Conservation (phyloP, 2,329 filamentous ascomycete species). For the Exophiala dermatitidis region DNA sequence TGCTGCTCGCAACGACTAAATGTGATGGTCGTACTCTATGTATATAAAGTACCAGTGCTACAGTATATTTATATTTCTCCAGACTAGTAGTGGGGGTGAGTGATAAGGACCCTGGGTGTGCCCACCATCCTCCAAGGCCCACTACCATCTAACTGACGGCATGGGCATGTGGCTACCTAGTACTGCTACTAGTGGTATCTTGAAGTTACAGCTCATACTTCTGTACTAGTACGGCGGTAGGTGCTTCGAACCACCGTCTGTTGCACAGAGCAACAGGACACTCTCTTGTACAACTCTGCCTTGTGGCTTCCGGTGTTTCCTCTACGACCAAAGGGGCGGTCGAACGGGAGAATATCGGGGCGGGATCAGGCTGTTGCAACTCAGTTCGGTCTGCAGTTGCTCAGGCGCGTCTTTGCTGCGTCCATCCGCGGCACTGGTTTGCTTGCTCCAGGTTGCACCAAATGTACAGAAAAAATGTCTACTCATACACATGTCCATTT, state of each 20-base stretch:
- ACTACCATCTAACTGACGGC: too few species aligned
- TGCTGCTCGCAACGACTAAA: too few species aligned
- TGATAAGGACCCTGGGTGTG: too few species aligned
- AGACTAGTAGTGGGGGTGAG: too few species aligned
- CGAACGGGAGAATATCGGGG: neutral
- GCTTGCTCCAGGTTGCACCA: neutral
- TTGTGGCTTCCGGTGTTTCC: neutral
- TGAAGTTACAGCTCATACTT: neutral
- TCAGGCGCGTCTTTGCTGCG: neutral
- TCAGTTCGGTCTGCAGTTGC: too few species aligned
- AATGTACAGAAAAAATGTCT: neutral
- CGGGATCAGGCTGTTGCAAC: neutral
- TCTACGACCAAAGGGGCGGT: neutral
- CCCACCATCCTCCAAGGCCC: too few species aligned
- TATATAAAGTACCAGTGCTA: too few species aligned
- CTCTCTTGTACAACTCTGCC: neutral
- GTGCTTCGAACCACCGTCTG: neutral
- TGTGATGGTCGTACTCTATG: too few species aligned
- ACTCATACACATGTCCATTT: neutral
- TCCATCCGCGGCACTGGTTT: neutral
- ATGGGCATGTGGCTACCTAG: too few species aligned
- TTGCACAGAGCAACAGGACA: neutral
- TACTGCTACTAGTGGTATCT: too few species aligned
- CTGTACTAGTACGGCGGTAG: neutral
- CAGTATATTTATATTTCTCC: too few species aligned